These are phyloP conservation scores for Pythium scleroteichum DNA, from an alignment of 352 stramenopile species.

Conservation along the genomic window DNA sequence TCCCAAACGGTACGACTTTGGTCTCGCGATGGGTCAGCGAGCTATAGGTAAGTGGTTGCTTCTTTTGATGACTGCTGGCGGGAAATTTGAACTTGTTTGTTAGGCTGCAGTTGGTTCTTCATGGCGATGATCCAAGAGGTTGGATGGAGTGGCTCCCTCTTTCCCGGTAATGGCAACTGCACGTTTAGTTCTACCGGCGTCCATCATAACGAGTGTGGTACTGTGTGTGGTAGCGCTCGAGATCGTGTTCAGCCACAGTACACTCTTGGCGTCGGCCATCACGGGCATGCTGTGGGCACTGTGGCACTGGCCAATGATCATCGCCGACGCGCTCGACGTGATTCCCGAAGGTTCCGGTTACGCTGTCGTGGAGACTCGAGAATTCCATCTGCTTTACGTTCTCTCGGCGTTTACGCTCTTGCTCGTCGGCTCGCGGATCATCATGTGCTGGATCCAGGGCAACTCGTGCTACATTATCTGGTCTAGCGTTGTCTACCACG, in stretches of 20 bases:
- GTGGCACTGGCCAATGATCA: slow-evolving; percentile 90
- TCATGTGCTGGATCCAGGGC: slow-evolving; percentile 91
- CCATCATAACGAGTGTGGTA: slow-evolving; percentile 3
- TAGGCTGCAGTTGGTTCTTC: slow-evolving; percentile 87
- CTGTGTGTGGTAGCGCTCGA: slow-evolving; percentile 56
- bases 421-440: slow-evolving; percentile 82
- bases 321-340: slow-evolving; percentile 77
- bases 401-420: slow-evolving; percentile 77
- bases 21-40: slow-evolving; percentile 64
- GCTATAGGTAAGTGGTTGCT: slow-evolving; percentile 48
- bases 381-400: slow-evolving; percentile 83
- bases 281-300: slow-evolving; percentile 83
- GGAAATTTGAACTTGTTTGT: slow-evolving; percentile 3
- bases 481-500: slow-evolving; percentile 86
- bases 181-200: background rate
- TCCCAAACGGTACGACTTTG: slow-evolving; percentile 77
- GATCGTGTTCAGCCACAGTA: slow-evolving; percentile 87
- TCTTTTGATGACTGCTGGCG: slow-evolving; percentile 11
- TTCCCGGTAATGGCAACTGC: slow-evolving; percentile 52
- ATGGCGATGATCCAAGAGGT: slow-evolving; percentile 83
- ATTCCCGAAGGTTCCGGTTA: slow-evolving; percentile 78
- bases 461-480: slow-evolving; percentile 89
- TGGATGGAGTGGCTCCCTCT: slow-evolving; percentile 86
- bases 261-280: slow-evolving; percentile 83
- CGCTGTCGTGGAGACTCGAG: slow-evolving; percentile 67